A percentile compares a stretch with the other conserved stretches of the same genome.
Evolutionary conservation across 352 stramenopile species (phyloP).

Genomic region (Phytophthora agathidicida): DNA sequence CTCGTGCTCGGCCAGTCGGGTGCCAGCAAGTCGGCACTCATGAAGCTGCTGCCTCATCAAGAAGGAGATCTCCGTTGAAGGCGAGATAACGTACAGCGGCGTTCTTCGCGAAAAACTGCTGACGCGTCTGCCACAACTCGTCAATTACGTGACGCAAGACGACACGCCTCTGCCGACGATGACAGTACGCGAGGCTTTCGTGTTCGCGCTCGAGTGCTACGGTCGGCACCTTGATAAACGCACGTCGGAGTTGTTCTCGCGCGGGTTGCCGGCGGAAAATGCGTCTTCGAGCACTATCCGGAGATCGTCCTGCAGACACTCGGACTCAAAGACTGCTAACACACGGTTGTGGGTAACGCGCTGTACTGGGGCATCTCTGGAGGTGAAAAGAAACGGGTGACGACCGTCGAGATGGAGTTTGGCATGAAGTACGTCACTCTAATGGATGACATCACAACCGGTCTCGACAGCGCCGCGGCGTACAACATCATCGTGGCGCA

Average conservation of each 20-base stretch:
- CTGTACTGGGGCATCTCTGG: conserved; percentile 57
- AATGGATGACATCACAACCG: conserved; percentile 24
- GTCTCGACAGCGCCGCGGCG: conserved; percentile 17
- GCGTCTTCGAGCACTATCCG: conserved; percentile 54
- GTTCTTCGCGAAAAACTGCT: conserved; percentile 8
- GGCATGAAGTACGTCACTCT: conserved; percentile 61
- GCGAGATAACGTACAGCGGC: conserved; percentile 15
- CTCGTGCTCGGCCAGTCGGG: conserved; percentile 14
- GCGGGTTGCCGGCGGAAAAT: conserved; percentile 54
- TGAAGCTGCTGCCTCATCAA: conserved; percentile 21
- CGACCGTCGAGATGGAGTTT: conserved; percentile 85
- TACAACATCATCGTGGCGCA: conserved; percentile 19
- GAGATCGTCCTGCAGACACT: conserved; percentile 48
- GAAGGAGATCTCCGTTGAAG: conserved; percentile 13
- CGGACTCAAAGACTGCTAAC: conserved; percentile 8
- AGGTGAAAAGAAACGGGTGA: conserved; percentile 86
- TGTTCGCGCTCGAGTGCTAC: conserved; percentile 18
- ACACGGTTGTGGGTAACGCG: conserved; percentile 15
- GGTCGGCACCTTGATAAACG: conserved; percentile 36
- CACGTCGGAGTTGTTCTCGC: conserved; percentile 37
- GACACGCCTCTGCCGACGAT: conserved; percentile 20
- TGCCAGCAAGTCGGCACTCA: conserved; percentile 14
- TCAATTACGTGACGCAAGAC: conserved; percentile 19
- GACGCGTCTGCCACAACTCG: conserved; percentile 14
- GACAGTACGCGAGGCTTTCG: conserved; percentile 14